A percentile compares a stretch with the other conserved stretches of the same genome.
Conservation (phyloP, 2,329 filamentous ascomycete genomes). For the Neurospora sp. region DNA sequence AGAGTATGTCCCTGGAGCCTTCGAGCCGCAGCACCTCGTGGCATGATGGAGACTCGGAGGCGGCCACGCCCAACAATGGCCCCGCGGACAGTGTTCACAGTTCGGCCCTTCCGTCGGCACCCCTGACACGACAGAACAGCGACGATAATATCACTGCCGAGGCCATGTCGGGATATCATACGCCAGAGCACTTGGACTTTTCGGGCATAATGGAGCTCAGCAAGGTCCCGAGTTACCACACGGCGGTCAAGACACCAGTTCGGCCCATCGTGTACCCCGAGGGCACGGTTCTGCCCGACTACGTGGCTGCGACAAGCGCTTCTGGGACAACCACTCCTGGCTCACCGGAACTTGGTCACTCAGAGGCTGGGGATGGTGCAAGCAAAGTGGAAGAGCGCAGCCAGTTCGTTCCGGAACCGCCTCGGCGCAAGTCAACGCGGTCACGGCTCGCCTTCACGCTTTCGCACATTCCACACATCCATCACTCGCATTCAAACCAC, state of each 20-base stretch:
- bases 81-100: constrained; percentile 27
- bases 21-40: constrained; percentile 37
- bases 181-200: constrained; percentile 47
- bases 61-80: constrained; percentile 30
- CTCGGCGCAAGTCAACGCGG: not conserved
- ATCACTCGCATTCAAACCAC: not conserved
- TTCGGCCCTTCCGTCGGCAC: constrained; percentile 30
- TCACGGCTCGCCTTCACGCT: not conserved
- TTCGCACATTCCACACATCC: not conserved
- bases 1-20: constrained; percentile 52
- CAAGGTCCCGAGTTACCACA: constrained; percentile 69
- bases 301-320: constrained; percentile 49
- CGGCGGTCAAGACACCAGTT: constrained; percentile 58
- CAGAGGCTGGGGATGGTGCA: constrained; percentile 10
- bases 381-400: constrained; percentile 5
- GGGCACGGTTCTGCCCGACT: constrained; percentile 52
- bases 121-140: constrained; percentile 45
- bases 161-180: constrained; percentile 40
- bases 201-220: constrained; percentile 55
- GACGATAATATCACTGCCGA: constrained; percentile 24
- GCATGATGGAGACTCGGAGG: constrained; percentile 32
- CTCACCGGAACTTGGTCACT: constrained; percentile 18
- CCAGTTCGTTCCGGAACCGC: not conserved
- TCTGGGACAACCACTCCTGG: constrained; percentile 34
- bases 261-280: constrained; percentile 40